Evolutionary conservation across 345 rosid species (phyloP), one percentile per base, ranked within the genome.

Genomic region (Balakata baccata): DNA sequence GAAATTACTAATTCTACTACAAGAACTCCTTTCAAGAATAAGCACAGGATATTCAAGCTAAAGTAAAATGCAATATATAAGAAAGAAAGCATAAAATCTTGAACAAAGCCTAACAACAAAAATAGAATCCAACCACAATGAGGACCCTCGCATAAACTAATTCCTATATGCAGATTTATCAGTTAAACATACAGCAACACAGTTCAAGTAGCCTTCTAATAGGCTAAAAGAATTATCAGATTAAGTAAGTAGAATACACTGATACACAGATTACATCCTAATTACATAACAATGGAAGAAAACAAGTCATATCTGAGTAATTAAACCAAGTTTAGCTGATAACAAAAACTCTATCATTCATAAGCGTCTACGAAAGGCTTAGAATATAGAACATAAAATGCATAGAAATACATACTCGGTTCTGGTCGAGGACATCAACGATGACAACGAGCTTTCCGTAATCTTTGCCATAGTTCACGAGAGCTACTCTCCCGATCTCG

Each of bases 401-500:
- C 3, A 1, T 0, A 20, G 29, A 50, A 66, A 6, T 53, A 45
- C 71, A 4, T 85, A 93, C 98, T 66, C 95, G 79, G 88, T 93
- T 93, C 84, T 93, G 97, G 72, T 91, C 95, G 74, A 91, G 72
- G 47, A 93, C 93, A 77, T 93, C 97, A 71, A 93, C 98, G 78
- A 93, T 89, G 56, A 93, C 98, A 1, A 93, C 97, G 50, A 93
- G 92, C 85, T 78, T 88, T 11, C 97, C 93, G 45, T 89, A 93
- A 18, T 93, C 98, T 70, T 87, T 83, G 4, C 98, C 94, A 75
- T 92, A 92, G 87, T 90, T 92, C 77, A 92, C 88, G 2, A 92
- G 89, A 7, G 94, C 96, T 11, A 90, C 98, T 73, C 96, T 82
- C 23, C 96, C 98, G 69, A 92, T 92, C 94, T 92, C 98, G 8